Percentiles rank a stretch among this genome's conserved stretches.
Conservation (phyloP, 148 eudicot genomes). For the Polygonum aviculare region DNA sequence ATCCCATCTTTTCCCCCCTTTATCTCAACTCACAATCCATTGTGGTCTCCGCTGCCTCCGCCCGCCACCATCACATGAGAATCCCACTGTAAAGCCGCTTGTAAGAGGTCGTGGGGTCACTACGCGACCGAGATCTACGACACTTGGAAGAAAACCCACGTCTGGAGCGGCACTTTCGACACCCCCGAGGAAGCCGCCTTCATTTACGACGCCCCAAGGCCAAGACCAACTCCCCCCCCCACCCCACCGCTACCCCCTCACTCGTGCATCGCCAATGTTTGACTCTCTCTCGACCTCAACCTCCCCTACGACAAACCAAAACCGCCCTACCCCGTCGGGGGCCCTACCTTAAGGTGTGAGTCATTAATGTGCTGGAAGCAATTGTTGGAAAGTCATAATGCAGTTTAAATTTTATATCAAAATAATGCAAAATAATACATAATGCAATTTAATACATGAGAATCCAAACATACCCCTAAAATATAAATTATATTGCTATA, state of each 20-base stretch:
- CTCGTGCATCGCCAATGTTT: background rate
- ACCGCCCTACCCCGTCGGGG: background rate
- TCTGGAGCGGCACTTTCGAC: conserved; percentile 37
- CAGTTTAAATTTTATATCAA: no score
- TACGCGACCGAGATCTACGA: conserved; percentile 40
- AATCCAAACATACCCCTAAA: no score
- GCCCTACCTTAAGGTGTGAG: background rate
- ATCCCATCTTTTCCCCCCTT: background rate
- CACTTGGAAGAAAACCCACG: conserved; percentile 38
- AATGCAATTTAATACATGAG: no score
- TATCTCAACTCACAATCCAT: background rate
- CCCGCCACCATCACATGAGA: conserved; percentile 19
- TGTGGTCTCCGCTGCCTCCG: conserved; percentile 2
- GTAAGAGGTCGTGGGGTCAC: conserved; percentile 34
- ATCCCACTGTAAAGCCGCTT: conserved; percentile 29
- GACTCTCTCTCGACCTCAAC: conserved; percentile 20
- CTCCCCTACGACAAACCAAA: background rate
- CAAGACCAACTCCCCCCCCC: conserved; percentile 31
- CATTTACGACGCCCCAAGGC: conserved; percentile 37
- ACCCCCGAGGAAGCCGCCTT: conserved; percentile 41
- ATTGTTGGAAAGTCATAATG: no score
- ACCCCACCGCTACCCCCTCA: background rate
- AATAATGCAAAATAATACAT: no score
- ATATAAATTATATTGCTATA: no score
- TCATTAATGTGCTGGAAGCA: no score